Evolutionary conservation across 2,329 filamentous ascomycete genomes (phyloP), one percentile per base, ranked within the genome.

Genomic region (Penicillium hesseltinei): DNA sequence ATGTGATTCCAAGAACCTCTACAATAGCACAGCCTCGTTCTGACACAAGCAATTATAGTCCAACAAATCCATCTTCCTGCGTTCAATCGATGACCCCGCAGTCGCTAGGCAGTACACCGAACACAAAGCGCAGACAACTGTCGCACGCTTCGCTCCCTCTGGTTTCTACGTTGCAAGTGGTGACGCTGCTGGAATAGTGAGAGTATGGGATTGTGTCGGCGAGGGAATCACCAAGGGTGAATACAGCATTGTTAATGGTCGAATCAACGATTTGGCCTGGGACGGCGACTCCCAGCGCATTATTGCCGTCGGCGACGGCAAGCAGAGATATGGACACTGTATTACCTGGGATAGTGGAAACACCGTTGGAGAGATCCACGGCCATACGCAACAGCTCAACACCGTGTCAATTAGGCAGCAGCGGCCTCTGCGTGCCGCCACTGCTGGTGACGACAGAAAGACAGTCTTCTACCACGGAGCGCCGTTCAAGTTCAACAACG

Each of bases 241-340:
- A 76, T 97, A 96, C 77, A 84, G 87, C 71, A 97, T 97, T 76
- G 92, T 97, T 69, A 92, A 90, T 35, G 94, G 94, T 13, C 88
- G 91, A 53, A 93, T 99, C 77, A 96, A 96, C 73, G 94, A 99
- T 73, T 86, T 99, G 64, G 93, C 92, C 1, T 99, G 94, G 92
- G 94, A 97, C 70, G 93, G 92, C 56, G 94, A 99, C 76, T 96
- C 90, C 60, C 92, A 97, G 79, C 88, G 94, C 49, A 88, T 99
- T 71, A 97, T 97, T 69, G 94, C 93, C 4, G 93, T 99, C 5
- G 94, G 94, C 44, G 90, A 97, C 67, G 94, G 94, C 51, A 92
- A 93, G 71, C 92, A 97, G 78, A 85, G 91, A 56, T 97, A 91
- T 73, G 93, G 93, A 15, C 90, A 93, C 74, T 96, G 91, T 79